A percentile compares a stretch with the other conserved stretches of the same genome.
phyloP scores from a whole-genome alignment of 257 asterid genomes.

The Salvia rosmarinus region DNA sequence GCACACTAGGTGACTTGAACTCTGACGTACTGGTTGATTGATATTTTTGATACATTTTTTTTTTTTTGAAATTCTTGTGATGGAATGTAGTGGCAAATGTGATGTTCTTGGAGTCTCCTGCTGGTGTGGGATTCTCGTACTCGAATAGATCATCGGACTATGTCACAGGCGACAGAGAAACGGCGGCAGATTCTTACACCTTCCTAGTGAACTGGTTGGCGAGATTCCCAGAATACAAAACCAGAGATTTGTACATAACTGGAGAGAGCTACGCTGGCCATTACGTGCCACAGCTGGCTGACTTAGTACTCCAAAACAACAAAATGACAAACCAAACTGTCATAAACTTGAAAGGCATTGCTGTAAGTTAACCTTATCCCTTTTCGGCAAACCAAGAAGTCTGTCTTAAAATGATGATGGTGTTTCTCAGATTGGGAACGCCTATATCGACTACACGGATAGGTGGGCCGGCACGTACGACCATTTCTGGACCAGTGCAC shows the following conservation, averaged over 20 bases:
- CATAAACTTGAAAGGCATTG: constrained; percentile 64
- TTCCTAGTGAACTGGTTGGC: constrained; percentile 72
- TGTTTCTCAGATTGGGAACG: constrained; percentile 64
- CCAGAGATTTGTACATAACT: constrained; percentile 53
- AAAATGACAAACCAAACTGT: constrained; percentile 51
- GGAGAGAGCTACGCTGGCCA: constrained; percentile 85
- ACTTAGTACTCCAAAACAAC: constrained; percentile 53
- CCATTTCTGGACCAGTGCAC: constrained; percentile 58
- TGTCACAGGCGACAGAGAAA: constrained; percentile 49
- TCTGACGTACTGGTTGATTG: no score
- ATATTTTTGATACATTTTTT: no score
- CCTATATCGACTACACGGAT: constrained; percentile 44
- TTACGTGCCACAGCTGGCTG: constrained; percentile 74
- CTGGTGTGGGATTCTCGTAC: constrained; percentile 80
- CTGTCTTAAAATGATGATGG: no score
- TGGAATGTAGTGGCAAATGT: constrained; percentile 63
- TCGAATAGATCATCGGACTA: constrained; percentile 67
- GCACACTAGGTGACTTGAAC: no score
- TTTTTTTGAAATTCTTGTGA: background rate
- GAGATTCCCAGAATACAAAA: constrained; percentile 69
- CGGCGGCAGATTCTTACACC: constrained; percentile 59
- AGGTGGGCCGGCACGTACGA: constrained; percentile 47
- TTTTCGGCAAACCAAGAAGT: no score
- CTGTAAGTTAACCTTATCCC: constrained; percentile 56
- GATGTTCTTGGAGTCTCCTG: constrained; percentile 71